These are phyloP conservation scores for Rubroshorea leprosula DNA, from an alignment of 345 rosid genomes.

Conservation along the genomic window DNA sequence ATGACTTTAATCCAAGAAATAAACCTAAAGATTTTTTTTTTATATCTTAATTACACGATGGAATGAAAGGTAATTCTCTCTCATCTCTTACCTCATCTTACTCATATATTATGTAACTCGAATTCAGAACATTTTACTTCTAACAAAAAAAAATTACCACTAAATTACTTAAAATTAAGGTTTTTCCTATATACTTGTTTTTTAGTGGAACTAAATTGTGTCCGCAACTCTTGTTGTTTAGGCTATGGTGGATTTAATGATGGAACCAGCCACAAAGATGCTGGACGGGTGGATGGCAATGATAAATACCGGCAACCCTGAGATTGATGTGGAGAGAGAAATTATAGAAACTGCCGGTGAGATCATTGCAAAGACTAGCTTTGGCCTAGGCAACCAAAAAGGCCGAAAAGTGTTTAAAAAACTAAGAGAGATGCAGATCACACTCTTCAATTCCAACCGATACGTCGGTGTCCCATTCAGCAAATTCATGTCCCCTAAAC, in stretches of 20 bases:
- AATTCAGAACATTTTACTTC: too few species aligned
- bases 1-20: too few species aligned
- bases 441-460: slow-evolving; percentile 70
- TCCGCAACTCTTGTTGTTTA: slow-evolving; percentile 18
- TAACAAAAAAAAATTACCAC: too few species aligned
- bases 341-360: slow-evolving; percentile 68
- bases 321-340: slow-evolving; percentile 68
- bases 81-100: too few species aligned
- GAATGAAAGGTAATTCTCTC: too few species aligned
- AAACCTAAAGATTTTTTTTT: too few species aligned
- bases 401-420: slow-evolving; percentile 57
- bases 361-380: slow-evolving; percentile 80
- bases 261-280: slow-evolving; percentile 70
- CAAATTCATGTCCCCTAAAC: slow-evolving; percentile 42
- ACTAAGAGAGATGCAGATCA: slow-evolving; percentile 63
- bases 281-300: slow-evolving; percentile 53
- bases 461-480: slow-evolving; percentile 82
- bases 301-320: slow-evolving; percentile 39
- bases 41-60: too few species aligned
- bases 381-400: slow-evolving; percentile 53
- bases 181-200: too few species aligned
- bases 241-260: slow-evolving; percentile 82
- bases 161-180: too few species aligned
- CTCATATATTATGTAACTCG: too few species aligned
- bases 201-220: not conserved